Base-by-base conservation (phyloP, 768 basidiomycete genomes). In the Lactarius tabidus region DNA sequence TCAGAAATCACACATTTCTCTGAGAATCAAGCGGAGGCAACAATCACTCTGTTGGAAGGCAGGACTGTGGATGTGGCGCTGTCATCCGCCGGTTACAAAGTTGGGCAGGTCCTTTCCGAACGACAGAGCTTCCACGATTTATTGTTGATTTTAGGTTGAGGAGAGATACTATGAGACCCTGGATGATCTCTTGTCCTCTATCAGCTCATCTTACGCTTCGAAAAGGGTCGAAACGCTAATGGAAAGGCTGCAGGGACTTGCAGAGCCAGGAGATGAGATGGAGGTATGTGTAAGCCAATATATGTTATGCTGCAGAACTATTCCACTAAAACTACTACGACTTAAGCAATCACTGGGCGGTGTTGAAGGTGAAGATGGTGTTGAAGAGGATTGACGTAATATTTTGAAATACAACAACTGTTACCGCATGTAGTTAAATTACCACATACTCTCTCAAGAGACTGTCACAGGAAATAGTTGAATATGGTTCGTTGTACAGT, bases 401-500 rank as follows among this genome's bases (percentile, higher is more conserved):
- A 51, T 51, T 51, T 26, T 26, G 23, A 6, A 26, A 48, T 48
- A 23, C 26, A 60, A 65, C 52, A 65, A 56, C 29, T 48, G 23
- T 26, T 48, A 29, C 29, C 28, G 3, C 14, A 29, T 26, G 26
- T 18, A 54, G 17, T 54, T 33, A 29, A 54, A 29, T 54, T 33
- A 29, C 31, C 29, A 20, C 29, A n/a, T 6, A 6, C 23, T 51
- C 26, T 51, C 23, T n/a, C n/a, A 23, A 23, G 9, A 6, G 9
- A 48, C 45, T 51, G 2, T 14, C 14, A 15, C 10, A n/a, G n/a
- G n/a, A n/a, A n/a, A 23, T 23, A 45, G n/a, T 63, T 62, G 28
- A 31, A 64, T 43, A 63, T 61, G 66, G 67, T 66, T 43, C 41
- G 67, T 69, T 71, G 59, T 33, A 8, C 33, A 8, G 33, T 70